Percentiles rank a stretch among this genome's conserved stretches.
phyloP scores from a whole-genome alignment of 495 filamentous ascomycete genomes.

The Xylaria acuta region DNA sequence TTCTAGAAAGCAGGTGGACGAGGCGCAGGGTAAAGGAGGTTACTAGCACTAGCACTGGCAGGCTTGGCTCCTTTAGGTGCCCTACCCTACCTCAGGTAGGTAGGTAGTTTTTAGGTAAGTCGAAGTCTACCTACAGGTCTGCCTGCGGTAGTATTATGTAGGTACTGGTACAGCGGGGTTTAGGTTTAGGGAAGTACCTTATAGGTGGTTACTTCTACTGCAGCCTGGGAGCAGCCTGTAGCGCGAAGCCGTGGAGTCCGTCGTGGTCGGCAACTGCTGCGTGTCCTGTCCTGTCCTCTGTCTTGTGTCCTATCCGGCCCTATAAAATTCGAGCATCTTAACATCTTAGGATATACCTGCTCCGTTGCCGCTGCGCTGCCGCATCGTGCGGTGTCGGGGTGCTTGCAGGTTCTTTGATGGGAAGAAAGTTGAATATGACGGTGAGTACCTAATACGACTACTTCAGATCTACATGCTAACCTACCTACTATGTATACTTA shows the following conservation, averaged over 20 bases:
- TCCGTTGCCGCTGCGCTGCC: not conserved
- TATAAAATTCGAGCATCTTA: not conserved
- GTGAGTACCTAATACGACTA: not conserved
- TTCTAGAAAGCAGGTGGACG: slow-evolving; percentile 37
- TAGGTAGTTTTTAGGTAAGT: not conserved
- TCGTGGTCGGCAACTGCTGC: not conserved
- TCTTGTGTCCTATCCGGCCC: not conserved
- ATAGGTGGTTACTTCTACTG: not conserved
- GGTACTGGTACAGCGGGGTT: no score
- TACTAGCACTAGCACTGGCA: slow-evolving; percentile 18
- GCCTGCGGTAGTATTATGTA: no score
- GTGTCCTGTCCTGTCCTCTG: slow-evolving; percentile 9
- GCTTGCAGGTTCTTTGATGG: not conserved
- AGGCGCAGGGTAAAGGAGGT: slow-evolving; percentile 39
- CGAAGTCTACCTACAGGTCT: not conserved
- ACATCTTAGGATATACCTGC: slow-evolving; percentile 8
- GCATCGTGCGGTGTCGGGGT: slow-evolving; percentile 3
- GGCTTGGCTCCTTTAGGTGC: slow-evolving; percentile 4
- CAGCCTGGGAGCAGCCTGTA: no score
- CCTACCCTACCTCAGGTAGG: slow-evolving; percentile 6
- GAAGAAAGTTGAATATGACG: slow-evolving; percentile 1
- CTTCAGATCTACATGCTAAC: not conserved
- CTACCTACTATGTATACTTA: not conserved
- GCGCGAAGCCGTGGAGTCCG: not conserved
- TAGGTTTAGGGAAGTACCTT: not conserved